A percentile compares a stretch with the other conserved stretches of the same genome.
Evolutionary conservation across 768 basidiomycete species (phyloP).

Genomic region (Trametes gibbosa): DNA sequence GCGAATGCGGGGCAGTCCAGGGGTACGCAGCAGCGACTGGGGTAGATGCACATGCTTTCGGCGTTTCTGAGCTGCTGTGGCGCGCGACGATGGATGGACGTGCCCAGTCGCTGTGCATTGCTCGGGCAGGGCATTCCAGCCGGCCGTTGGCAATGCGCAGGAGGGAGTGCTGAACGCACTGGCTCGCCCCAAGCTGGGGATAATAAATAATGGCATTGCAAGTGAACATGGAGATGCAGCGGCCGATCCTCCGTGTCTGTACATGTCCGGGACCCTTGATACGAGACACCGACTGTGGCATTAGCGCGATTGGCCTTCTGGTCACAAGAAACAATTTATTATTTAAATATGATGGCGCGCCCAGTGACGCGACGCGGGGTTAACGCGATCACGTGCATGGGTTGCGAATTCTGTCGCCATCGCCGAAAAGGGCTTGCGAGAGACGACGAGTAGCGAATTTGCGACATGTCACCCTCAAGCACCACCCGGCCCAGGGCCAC

Average conservation of each 20-base stretch:
- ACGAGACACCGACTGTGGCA: neutral
- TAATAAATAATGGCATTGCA: no score
- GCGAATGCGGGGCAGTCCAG: conserved; percentile 7
- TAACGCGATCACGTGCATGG: conserved; percentile 16
- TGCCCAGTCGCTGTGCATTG: neutral
- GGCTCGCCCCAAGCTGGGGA: no score
- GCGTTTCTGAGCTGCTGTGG: no score
- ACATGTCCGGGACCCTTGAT: neutral
- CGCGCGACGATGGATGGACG: no score
- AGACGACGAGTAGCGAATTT: neutral
- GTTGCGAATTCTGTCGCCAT: conserved; percentile 25
- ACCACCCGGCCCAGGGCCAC: no score
- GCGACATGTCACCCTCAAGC: neutral
- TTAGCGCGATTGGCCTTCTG: no score
- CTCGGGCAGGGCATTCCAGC: no score
- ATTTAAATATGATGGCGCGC: no score
- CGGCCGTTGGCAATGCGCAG: no score
- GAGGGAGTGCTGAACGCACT: neutral
- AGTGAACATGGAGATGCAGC: neutral
- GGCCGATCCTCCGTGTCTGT: neutral
- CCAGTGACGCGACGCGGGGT: neutral
- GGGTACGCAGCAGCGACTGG: neutral
- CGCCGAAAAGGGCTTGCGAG: conserved; percentile 5
- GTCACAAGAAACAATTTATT: no score
- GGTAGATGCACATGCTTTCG: neutral